Base-by-base conservation (phyloP, 495 filamentous ascomycete species). In the Parmelia sp. region DNA sequence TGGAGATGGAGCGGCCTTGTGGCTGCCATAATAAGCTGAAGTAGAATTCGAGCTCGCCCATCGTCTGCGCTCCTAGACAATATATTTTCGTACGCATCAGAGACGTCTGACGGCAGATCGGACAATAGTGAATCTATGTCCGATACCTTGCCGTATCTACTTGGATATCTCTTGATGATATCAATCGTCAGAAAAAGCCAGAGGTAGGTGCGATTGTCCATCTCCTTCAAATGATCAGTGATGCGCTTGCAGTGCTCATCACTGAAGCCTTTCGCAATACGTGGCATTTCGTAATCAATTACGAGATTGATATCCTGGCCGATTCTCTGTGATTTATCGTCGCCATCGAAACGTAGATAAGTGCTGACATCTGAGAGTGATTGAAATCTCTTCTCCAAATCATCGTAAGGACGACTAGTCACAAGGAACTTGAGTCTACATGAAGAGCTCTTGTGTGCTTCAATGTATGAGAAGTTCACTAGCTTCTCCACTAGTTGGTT, bases 131-230 rank as follows among this genome's bases (percentile, higher is more conserved):
- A 53, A 57, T 74, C 66, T 14, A 74, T 53, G 58, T 68, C 61
- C 17, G 60, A 62, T 0, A 47, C 15, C 51, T 62, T 72, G 25
- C 51, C n/a, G 60, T 61, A 71, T 9, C 58, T 36, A 29, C 68
- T 71, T 3, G 61, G 63, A 17, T 29, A 70, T 31, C 62, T 36
- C 53, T 71, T 39, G 44, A 79, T 73, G 21, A 71, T 71, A 45
- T 76, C 70, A n/a, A 79, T 60, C 0, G 66, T 76, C 1, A 80
- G 67, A 58, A 70, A 66, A 21, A 78, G 69, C 79, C 77, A 82
- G 25, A 82, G 76, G 66, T 82, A 82, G n/a, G 76, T 82, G 27
- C 77, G 70, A 53, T 80, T 71, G 33, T 75, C 57, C 65, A 75
- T 75, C 25, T 60, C 61, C 64, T 74, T 72, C 3, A 79, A 66